These are phyloP conservation scores for Guyanaporus albipodus DNA, from an alignment of 768 basidiomycete species.

Conservation along the genomic window DNA sequence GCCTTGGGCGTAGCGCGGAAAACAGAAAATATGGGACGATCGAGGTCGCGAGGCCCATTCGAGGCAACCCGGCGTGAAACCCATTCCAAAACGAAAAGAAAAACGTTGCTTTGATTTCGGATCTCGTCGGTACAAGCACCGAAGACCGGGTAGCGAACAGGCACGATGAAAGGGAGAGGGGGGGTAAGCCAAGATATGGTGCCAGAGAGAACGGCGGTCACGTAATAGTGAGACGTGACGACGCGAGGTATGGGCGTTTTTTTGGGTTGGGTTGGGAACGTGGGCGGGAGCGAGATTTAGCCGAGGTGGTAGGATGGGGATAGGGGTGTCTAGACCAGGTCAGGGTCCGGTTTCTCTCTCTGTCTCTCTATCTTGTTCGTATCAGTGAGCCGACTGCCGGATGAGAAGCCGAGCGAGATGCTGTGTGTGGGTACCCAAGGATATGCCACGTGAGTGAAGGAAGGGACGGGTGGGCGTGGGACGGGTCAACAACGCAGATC, in stretches of 20 bases:
- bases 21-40: too few species aligned
- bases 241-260: not conserved
- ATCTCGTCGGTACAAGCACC: too few species aligned
- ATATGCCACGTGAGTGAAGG: slow-evolving; percentile 3
- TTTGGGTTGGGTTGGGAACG: too few species aligned
- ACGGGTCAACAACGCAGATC: not conserved
- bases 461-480: not conserved
- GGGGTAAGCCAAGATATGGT: too few species aligned
- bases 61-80: too few species aligned
- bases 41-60: too few species aligned
- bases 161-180: too few species aligned
- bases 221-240: slow-evolving; percentile 6
- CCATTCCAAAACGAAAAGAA: too few species aligned
- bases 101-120: too few species aligned
- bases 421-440: not conserved
- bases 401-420: not conserved
- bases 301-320: slow-evolving; percentile 13
- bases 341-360: slow-evolving; percentile 9
- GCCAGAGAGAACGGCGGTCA: not conserved
- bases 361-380: too few species aligned
- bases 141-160: too few species aligned
- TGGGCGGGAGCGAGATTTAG: slow-evolving; percentile 7
- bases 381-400: slow-evolving; percentile 6
- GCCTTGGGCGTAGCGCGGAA: too few species aligned
- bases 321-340: not conserved